Base-by-base conservation (phyloP, 2,329 filamentous ascomycete species). In the Hypoxylon sp. region DNA sequence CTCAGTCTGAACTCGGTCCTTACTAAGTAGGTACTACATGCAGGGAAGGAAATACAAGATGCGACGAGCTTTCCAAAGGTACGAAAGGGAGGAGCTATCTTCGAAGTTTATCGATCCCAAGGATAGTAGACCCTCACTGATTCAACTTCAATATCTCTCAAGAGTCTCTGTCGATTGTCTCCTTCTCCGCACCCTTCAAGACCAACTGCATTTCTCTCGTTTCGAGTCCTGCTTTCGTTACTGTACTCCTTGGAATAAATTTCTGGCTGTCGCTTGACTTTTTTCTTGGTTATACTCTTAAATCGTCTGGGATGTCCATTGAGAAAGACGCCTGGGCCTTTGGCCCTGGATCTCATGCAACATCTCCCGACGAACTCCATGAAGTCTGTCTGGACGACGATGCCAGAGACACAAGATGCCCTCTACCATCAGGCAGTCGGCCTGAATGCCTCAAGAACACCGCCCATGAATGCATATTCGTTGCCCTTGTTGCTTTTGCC, bases 331-430 rank as follows among this genome's bases (percentile, higher is more conserved):
- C 58, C 41, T 76, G 74, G 74, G 51, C 36, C 19, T 69, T 70
- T 25, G 25, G 61, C 45, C 73, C 68, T 19, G 64, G 69, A 17
- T 63, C 66, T 17, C 53, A 68, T 9, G 62, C 48, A 7, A 11
- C 43, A 32, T 43, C 69, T 11, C 63, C 63, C 3, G 74, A 75
- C 38, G 76, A 77, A 19, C 72, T 77, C 30, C 75, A 77, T n/a
- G 76, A 77, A 49, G 72, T 76, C 45, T 75, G 68, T 62, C 68
- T 77, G 21, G 67, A 75, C 38, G 76, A 77, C 30, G 73, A 76
- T 38, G 59, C 61, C n/a, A 68, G 66, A 36, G 70, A 72, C n/a
- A 57, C 49, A 3, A 63, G 55, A 30, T 49, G 50, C 14, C 60
- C 67, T 53, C 59, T 76, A 5, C 68, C 70, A 2, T 63, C 71